Percentiles rank a stretch among this genome's conserved stretches.
Evolutionary conservation across 2,329 filamentous ascomycete genomes (phyloP).

Genomic region (Ophiocordyceps australis): DNA sequence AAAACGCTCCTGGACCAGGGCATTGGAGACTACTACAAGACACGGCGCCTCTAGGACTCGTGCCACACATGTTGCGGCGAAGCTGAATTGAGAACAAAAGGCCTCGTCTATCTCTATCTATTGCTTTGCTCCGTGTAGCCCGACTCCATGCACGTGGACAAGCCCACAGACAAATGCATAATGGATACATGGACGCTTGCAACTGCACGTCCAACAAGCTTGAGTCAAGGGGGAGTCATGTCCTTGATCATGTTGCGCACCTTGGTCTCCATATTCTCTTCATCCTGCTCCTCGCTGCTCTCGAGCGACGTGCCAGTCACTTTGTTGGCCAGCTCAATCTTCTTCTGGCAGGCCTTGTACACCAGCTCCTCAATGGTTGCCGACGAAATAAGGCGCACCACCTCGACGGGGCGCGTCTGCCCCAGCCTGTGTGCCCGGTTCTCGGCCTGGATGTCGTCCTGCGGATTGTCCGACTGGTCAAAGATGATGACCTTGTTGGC

Average conservation of each 20-base stretch:
- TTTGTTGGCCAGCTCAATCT: slow-evolving; percentile 65
- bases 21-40: too few relatives aligned
- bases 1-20: slow-evolving; percentile 37
- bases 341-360: slow-evolving; percentile 77
- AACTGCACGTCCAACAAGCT: too few relatives aligned
- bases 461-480: slow-evolving; percentile 92
- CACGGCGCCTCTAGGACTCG: too few relatives aligned
- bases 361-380: slow-evolving; percentile 88
- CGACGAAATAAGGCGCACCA: slow-evolving; percentile 65
- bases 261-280: slow-evolving; percentile 19
- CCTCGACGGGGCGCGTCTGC: slow-evolving; percentile 78
- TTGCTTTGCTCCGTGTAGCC: too few relatives aligned
- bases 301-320: slow-evolving; percentile 26
- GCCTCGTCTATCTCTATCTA: too few relatives aligned
- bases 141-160: too few relatives aligned
- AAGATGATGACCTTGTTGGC: slow-evolving; percentile 98
- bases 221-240: slow-evolving; percentile 21
- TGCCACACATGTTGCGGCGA: too few relatives aligned
- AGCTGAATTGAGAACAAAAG: too few relatives aligned
- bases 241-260: slow-evolving; percentile 23
- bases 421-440: slow-evolving; percentile 92
- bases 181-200: too few relatives aligned
- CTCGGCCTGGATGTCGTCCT: slow-evolving; percentile 96
- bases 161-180: too few relatives aligned
- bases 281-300: slow-evolving; percentile 13